phyloP scores from a whole-genome alignment of 441 rosid genomes.

The Erysimum cheiri region DNA sequence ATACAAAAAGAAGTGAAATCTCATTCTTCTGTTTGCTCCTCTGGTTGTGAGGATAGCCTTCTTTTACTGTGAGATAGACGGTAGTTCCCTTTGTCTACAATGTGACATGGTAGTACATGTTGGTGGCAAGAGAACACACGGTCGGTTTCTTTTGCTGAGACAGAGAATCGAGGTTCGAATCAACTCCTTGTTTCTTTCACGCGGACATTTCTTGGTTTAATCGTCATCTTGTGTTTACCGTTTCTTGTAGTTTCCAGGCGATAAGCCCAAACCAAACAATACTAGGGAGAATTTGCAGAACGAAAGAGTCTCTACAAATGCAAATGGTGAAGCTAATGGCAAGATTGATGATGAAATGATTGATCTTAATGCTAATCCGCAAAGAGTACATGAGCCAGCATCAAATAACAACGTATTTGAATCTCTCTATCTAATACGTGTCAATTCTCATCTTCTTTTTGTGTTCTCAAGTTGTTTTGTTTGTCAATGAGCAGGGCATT shows the following conservation, averaged over 20 bases:
- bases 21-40: constrained; percentile 18
- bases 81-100: constrained; percentile 81
- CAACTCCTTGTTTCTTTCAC: constrained; percentile 23
- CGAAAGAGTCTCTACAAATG: constrained; percentile 50
- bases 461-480: not conserved
- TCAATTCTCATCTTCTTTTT: not conserved
- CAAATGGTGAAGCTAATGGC: constrained; percentile 56
- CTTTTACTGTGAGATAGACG: constrained; percentile 88
- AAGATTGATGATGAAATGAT: constrained; percentile 54
- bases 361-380: constrained; percentile 77
- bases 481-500: constrained; percentile 51
- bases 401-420: constrained; percentile 57
- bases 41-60: constrained; percentile 56
- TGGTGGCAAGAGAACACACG: constrained; percentile 82
- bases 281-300: constrained; percentile 59
- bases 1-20: constrained; percentile 21
- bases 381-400: constrained; percentile 57
- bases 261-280: constrained; percentile 49
- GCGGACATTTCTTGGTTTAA: not conserved
- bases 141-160: constrained; percentile 68
- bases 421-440: constrained; percentile 6
- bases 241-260: constrained; percentile 74
- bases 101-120: constrained; percentile 86
- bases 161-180: constrained; percentile 74
- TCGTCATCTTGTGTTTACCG: constrained; percentile 1